Evolutionary conservation across 2,329 filamentous ascomycete species (phyloP).

Genomic region (Scleromitrula shiraiana): DNA sequence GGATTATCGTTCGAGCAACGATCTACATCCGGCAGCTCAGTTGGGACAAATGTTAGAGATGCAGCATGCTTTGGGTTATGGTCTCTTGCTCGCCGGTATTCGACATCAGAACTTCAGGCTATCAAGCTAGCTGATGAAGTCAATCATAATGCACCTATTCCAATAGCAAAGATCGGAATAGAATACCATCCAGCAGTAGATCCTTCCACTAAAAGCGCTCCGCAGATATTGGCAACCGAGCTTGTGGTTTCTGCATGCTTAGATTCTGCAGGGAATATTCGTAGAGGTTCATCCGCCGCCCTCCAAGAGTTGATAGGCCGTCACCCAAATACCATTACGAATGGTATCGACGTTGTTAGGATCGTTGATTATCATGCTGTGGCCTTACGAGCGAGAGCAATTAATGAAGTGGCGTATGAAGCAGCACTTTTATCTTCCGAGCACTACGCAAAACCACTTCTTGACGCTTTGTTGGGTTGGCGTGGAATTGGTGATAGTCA

Average conservation of each 20-base stretch:
- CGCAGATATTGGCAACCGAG: conserved; percentile 74
- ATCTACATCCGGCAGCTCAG: conserved; percentile 71
- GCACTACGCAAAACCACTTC: conserved; percentile 44
- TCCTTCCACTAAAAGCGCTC: too few relatives aligned
- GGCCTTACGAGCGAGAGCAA: conserved; percentile 74
- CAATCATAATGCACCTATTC: neutral
- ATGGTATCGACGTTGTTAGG: conserved; percentile 68
- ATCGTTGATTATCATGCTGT: conserved; percentile 89
- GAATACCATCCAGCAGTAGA: too few relatives aligned
- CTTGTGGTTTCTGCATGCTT: conserved; percentile 75
- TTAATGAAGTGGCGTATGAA: conserved; percentile 65
- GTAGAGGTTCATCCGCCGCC: conserved; percentile 85
- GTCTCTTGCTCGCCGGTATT: conserved; percentile 82
- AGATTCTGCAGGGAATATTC: conserved; percentile 87
- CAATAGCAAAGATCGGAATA: too few relatives aligned
- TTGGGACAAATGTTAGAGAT: conserved; percentile 87
- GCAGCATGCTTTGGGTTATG: conserved; percentile 95
- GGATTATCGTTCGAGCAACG: conserved; percentile 86
- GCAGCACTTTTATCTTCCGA: conserved; percentile 54
- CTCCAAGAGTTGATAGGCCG: conserved; percentile 89
- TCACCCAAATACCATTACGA: conserved; percentile 74
- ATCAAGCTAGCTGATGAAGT: conserved; percentile 37
- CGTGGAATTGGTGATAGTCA: conserved; percentile 80
- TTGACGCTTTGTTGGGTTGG: conserved; percentile 53
- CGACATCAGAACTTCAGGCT: conserved; percentile 64